Base-by-base conservation (phyloP, 176 grass and related monocot species). In the bread wheat (Triticum aestivum) region DNA sequence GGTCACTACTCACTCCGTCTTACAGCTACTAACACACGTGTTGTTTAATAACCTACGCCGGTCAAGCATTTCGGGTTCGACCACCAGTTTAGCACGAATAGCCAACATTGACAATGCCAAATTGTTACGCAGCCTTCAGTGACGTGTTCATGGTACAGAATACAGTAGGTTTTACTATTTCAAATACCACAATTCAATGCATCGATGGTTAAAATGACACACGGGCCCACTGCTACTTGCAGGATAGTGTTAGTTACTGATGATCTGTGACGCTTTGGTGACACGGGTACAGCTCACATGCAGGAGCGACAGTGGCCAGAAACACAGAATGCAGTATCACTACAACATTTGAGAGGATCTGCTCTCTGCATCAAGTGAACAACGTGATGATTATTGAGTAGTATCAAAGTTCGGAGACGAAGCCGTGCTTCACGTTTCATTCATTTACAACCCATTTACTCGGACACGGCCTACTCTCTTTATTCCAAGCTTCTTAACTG, bases 401-500 rank as follows among this genome's bases (percentile, higher is more conserved):
- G 61, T 24, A 74, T 42, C 67, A 20, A 83, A 61, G 79, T 1
- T 54, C 34, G 2, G 30, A 69, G 45, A 59, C 3, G 37, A 80
- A 41, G 33, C 23, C 32, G 29, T 73, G 67, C 66, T 83, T 83
- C 79, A 66, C 73, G 39, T 52, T 61, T 47, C 69, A 54, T 82
- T 70, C 81, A 88, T 88, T 73, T 84, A 88, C 85, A 13, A 23
- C 39, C 65, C 67, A 63, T 71, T 88, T 85, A 91, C 85, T 88
- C 29, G 5, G 14, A 39, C 38, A 30, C 76, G 26, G 20, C 76
- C 68, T 24, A 24, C 56, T 83, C 61, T 23, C 68, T 84, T 84
- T 80, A 81, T 81, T 84, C 67, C 78, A 56, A 54, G 26, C 11
- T 47, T 49, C 71, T 84, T 35, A 18, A 65, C 21, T 79, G 73